Conservation (phyloP, 371 early-diverging fungal genomes). For the Apophysomyces sp. region DNA sequence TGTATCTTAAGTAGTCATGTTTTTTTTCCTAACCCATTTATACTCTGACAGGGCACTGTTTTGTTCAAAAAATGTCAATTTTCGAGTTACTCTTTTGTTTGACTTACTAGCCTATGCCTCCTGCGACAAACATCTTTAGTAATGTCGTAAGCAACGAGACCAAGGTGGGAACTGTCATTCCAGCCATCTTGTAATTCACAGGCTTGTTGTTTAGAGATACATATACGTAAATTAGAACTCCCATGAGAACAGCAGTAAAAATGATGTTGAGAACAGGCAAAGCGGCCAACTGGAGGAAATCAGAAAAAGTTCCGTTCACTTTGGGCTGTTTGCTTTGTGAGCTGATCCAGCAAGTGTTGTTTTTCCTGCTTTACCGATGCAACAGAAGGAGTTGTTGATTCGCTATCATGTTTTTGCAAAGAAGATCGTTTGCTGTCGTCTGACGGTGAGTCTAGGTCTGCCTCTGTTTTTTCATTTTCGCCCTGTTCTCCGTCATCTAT, state of each 20-base stretch:
- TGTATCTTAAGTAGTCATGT: no score
- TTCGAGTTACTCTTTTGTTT: background rate
- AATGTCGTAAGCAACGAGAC: slow-evolving; percentile 12
- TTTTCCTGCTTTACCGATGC: background rate
- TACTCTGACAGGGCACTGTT: slow-evolving; percentile 22
- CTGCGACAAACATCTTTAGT: slow-evolving; percentile 12
- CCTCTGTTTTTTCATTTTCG: background rate
- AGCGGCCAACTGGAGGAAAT: background rate
- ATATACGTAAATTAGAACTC: slow-evolving; percentile 15
- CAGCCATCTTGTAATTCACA: background rate
- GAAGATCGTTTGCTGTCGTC: background rate
- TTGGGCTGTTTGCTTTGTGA: background rate
- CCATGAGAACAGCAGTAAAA: slow-evolving; percentile 8
- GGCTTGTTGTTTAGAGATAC: background rate
- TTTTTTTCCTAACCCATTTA: no score
- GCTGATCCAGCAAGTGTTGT: background rate
- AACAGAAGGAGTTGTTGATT: background rate
- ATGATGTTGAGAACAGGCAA: slow-evolving; percentile 10
- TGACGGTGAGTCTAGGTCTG: background rate
- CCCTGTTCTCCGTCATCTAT: no score
- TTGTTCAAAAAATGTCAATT: no score
- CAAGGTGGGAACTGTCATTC: slow-evolving; percentile 12
- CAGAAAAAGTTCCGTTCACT: background rate
- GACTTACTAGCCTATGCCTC: slow-evolving; percentile 17
- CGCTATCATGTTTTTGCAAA: background rate